These are phyloP conservation scores for Ogataea pilisensis DNA, from an alignment of 805 yeast genomes.

Conservation along the genomic window DNA sequence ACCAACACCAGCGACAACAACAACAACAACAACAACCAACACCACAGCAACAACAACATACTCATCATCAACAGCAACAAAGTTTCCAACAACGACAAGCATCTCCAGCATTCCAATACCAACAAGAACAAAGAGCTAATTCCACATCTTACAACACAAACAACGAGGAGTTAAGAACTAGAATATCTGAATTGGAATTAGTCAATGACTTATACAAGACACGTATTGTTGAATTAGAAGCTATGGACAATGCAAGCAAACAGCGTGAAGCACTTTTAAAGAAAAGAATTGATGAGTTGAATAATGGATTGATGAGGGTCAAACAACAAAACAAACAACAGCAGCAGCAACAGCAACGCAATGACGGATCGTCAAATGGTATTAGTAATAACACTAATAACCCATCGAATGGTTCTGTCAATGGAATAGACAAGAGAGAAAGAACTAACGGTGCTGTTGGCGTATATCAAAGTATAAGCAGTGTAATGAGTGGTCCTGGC, in stretches of 20 bases:
- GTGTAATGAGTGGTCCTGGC: background rate
- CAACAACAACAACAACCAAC: slow-evolving; percentile 11
- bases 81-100: slow-evolving; percentile 4
- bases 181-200: slow-evolving; percentile 83
- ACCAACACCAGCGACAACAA: background rate
- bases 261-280: slow-evolving; percentile 45
- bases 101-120: background rate
- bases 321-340: slow-evolving; percentile 6
- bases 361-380: slow-evolving; percentile 3
- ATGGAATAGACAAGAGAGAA: background rate
- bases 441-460: background rate
- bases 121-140: slow-evolving; percentile 15
- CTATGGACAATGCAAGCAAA: slow-evolving; percentile 53
- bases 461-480: background rate
- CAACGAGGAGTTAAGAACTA: slow-evolving; percentile 50
- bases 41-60: slow-evolving; percentile 9
- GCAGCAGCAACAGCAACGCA: slow-evolving; percentile 6
- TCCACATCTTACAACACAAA: slow-evolving; percentile 10
- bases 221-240: slow-evolving; percentile 79
- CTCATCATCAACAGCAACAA: slow-evolving; percentile 12
- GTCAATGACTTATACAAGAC: slow-evolving; percentile 86
- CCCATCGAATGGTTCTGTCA: background rate
- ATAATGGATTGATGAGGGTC: slow-evolving; percentile 9
- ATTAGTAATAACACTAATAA: no score
- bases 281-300: slow-evolving; percentile 43